These are phyloP conservation scores for Taphrina pruni DNA, from an alignment of 1,139 yeast genomes.

Conservation along the genomic window DNA sequence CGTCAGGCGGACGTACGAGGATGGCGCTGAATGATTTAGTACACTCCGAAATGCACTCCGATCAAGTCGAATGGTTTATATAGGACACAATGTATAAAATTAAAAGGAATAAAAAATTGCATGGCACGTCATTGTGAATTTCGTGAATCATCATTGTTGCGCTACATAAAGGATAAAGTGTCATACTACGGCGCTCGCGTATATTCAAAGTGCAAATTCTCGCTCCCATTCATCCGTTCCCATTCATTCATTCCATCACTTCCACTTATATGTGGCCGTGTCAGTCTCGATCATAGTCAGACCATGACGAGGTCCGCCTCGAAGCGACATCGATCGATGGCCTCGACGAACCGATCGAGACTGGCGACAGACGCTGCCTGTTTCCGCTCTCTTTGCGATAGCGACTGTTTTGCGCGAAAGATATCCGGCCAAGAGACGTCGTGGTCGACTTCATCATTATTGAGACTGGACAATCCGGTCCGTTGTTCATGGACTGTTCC, in stretches of 20 bases:
- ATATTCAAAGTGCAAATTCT: neutral
- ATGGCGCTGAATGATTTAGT: neutral
- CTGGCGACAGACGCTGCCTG: neutral
- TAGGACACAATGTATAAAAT: no score
- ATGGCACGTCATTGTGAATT: no score
- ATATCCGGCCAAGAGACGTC: conserved; percentile 4
- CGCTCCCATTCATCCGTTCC: neutral
- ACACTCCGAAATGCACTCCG: neutral
- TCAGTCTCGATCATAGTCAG: neutral
- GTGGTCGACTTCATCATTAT: neutral
- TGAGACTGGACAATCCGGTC: neutral
- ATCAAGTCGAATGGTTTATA: no score
- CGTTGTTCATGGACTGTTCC: conserved; percentile 8
- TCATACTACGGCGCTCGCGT: neutral
- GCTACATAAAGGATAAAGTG: neutral
- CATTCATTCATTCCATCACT: neutral
- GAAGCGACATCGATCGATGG: conserved; percentile 12
- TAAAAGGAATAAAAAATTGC: no score
- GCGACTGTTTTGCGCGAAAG: neutral
- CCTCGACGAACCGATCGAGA: conserved; percentile 18
- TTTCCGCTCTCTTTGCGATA: no score
- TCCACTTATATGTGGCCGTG: neutral
- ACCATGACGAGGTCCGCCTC: neutral
- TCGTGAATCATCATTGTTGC: neutral
- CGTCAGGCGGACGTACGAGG: conserved; percentile 31